phyloP scores from a whole-genome alignment of 306 rosid species.

The Calophaca sinica region DNA sequence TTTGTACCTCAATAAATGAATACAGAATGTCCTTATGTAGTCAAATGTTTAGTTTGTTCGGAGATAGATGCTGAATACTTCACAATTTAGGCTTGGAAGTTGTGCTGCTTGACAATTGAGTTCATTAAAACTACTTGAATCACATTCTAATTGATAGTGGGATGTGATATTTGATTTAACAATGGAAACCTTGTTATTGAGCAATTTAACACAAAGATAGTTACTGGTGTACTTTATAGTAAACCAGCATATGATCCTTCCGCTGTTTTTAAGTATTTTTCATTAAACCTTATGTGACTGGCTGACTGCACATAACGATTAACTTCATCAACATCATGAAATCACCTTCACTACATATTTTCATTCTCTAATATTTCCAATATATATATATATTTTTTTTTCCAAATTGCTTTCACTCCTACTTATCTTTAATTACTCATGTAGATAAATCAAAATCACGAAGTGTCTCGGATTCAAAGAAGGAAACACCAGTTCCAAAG shows the following conservation, averaged over 20 bases:
- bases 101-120: slow-evolving; percentile 24
- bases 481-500: slow-evolving; percentile 75
- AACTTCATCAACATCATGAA: slow-evolving; percentile 19
- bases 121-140: slow-evolving; percentile 22
- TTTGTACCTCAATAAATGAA: slow-evolving; percentile 14
- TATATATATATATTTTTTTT: neutral
- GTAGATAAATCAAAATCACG: slow-evolving; percentile 82
- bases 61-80: slow-evolving; percentile 26
- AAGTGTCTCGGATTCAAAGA: slow-evolving; percentile 72
- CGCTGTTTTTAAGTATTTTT: slow-evolving; percentile 27
- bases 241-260: neutral
- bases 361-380: slow-evolving; percentile 19
- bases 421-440: slow-evolving; percentile 32
- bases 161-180: slow-evolving; percentile 33
- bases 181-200: slow-evolving; percentile 27
- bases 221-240: slow-evolving; percentile 26
- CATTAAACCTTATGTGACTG: slow-evolving; percentile 9
- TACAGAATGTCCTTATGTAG: slow-evolving; percentile 33
- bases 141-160: neutral
- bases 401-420: neutral
- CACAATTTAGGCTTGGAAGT: slow-evolving; percentile 8
- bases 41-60: slow-evolving; percentile 40
- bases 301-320: slow-evolving; percentile 12
- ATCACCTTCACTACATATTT: slow-evolving; percentile 25
- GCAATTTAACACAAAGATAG: slow-evolving; percentile 20